Percentiles rank a stretch among this genome's conserved stretches.
These are phyloP conservation scores for Gossypium anomalum DNA, from an alignment of 345 rosid genomes.

Conservation along the genomic window DNA sequence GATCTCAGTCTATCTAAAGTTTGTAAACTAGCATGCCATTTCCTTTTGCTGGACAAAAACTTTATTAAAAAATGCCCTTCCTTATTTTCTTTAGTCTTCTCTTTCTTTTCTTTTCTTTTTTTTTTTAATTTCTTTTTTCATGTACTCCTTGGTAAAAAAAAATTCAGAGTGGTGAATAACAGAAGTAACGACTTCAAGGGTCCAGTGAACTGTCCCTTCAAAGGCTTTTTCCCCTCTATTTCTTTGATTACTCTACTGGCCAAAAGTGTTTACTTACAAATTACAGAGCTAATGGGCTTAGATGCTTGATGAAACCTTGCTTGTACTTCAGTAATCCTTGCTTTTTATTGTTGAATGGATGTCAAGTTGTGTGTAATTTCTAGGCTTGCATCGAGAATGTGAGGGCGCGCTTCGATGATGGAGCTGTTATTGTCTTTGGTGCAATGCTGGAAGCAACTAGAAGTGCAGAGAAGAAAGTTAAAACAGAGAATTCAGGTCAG, in stretches of 20 bases:
- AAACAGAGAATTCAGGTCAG: constrained; percentile 59
- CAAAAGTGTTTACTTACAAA: background rate
- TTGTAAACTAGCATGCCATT: background rate
- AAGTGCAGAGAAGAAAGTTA: constrained; percentile 65
- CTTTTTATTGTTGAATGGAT: background rate
- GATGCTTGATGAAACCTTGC: background rate
- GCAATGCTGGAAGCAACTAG: constrained; percentile 81
- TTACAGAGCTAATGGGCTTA: background rate
- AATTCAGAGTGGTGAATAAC: background rate
- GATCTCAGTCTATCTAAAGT: background rate
- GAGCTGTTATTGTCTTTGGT: constrained; percentile 60
- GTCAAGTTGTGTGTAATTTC: background rate
- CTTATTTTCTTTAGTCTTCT: background rate
- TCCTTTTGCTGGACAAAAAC: background rate
- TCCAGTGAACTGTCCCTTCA: background rate
- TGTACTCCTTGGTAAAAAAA: background rate
- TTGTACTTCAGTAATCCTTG: background rate
- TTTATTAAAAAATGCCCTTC: background rate
- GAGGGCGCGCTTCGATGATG: constrained; percentile 59
- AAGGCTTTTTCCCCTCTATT: background rate
- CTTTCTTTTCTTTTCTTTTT: background rate
- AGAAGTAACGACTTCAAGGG: background rate
- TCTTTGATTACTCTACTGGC: background rate
- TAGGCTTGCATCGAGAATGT: constrained; percentile 69
- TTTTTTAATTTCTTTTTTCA: too few species aligned